Percentiles rank a stretch among this genome's conserved stretches.
phyloP scores from a whole-genome alignment of 106 monocot genomes.

The Platanthera zijinensis region DNA sequence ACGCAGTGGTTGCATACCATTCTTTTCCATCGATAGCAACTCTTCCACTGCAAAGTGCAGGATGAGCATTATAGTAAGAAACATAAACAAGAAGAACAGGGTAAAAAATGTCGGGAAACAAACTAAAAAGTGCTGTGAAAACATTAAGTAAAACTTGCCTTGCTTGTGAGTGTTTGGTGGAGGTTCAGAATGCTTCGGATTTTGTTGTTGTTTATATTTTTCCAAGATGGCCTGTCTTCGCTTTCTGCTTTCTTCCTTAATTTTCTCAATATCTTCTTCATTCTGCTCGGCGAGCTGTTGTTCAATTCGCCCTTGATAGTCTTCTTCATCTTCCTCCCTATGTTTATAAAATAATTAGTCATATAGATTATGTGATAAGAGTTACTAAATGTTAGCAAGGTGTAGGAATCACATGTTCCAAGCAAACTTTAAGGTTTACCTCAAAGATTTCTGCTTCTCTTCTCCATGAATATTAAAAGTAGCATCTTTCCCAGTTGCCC shows the following conservation, averaged over 20 bases:
- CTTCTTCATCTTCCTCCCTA: slow-evolving; percentile 78
- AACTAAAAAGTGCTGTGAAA: not conserved
- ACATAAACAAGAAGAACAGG: not conserved
- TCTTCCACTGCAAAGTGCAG: slow-evolving; percentile 18
- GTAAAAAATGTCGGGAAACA: not conserved
- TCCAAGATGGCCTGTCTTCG: slow-evolving; percentile 77
- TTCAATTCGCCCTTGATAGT: slow-evolving; percentile 72
- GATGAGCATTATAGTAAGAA: not conserved
- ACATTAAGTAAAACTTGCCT: slow-evolving; percentile 25
- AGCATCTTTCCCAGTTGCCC: slow-evolving; percentile 18
- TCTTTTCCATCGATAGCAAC: slow-evolving; percentile 10
- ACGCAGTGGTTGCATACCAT: not conserved
- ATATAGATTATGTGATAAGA: slow-evolving; percentile 3
- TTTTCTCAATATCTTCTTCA: slow-evolving; percentile 88
- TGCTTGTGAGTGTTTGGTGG: slow-evolving; percentile 22
- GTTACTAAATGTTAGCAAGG: not conserved
- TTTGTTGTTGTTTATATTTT: slow-evolving; percentile 68
- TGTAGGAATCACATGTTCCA: not conserved
- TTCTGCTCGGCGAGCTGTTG: slow-evolving; percentile 69
- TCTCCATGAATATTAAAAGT: slow-evolving; percentile 22
- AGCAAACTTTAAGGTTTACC: slow-evolving; percentile 19
- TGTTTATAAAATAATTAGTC: slow-evolving; percentile 6
- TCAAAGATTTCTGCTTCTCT: slow-evolving; percentile 26
- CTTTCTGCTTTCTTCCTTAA: slow-evolving; percentile 84
- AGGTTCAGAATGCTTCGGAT: slow-evolving; percentile 23